A percentile compares a stretch with the other conserved stretches of the same genome.
These are phyloP conservation scores for Moricandia arvensis DNA, from an alignment of 345 rosid species.

Conservation along the genomic window DNA sequence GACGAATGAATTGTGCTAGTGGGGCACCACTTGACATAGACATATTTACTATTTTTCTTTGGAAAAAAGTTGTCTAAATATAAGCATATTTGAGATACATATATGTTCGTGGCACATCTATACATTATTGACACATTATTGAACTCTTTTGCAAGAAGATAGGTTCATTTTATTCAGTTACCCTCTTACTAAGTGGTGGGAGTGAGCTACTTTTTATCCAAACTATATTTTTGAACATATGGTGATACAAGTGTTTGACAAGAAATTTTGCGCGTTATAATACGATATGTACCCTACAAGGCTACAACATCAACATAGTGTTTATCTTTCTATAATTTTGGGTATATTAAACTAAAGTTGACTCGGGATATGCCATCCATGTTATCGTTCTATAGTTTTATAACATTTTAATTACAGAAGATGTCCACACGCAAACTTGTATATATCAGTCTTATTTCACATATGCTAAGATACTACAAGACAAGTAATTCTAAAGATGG, in stretches of 20 bases:
- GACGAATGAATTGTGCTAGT: background rate
- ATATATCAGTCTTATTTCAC: background rate
- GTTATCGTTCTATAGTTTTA: background rate
- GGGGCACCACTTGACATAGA: background rate
- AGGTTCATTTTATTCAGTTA: background rate
- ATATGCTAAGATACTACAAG: background rate
- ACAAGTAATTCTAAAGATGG: background rate
- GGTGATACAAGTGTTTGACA: background rate
- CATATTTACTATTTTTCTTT: background rate
- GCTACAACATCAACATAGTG: background rate
- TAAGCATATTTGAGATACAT: background rate
- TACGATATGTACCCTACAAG: background rate
- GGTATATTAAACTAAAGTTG: slow-evolving; percentile 11
- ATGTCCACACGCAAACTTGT: slow-evolving; percentile 2
- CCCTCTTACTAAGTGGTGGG: background rate
- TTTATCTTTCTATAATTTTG: background rate
- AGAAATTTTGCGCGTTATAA: background rate
- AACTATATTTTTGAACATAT: background rate
- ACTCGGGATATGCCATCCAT: slow-evolving; percentile 16
- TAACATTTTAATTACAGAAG: background rate
- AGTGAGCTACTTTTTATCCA: background rate
- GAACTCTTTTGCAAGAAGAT: background rate
- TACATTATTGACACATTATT: background rate
- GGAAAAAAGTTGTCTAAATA: background rate
- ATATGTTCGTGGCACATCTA: background rate